Evolutionary conservation across 108 stramenopile genomes (phyloP).

Genomic region (Nitzschia sp.): DNA sequence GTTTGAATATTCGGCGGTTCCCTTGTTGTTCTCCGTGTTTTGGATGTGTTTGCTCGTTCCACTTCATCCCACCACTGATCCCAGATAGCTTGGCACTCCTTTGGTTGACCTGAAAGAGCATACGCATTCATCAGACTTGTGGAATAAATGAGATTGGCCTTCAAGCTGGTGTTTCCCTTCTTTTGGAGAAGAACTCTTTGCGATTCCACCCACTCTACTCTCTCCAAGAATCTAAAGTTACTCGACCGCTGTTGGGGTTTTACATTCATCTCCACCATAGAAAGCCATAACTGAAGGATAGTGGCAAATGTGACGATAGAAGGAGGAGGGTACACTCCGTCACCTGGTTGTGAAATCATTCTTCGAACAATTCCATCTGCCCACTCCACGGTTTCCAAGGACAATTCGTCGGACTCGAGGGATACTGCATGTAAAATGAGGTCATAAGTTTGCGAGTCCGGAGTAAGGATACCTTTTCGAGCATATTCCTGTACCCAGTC

Average conservation of each 20-base stretch:
- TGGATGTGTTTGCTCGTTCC: too few species aligned
- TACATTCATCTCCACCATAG: background rate
- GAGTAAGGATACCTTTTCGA: background rate
- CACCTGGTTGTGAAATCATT: background rate
- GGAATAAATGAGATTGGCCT: background rate
- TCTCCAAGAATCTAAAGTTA: background rate
- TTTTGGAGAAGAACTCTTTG: background rate
- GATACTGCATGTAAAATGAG: background rate
- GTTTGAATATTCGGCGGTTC: background rate
- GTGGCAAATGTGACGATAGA: conserved; percentile 3
- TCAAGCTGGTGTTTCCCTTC: background rate
- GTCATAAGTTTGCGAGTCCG: background rate
- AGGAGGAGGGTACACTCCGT: background rate
- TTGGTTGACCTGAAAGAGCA: background rate
- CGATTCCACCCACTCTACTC: background rate
- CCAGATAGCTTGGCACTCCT: background rate
- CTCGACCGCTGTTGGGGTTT: background rate
- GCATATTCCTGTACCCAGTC: background rate
- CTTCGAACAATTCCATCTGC: background rate
- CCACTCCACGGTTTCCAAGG: background rate
- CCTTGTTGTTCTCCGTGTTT: background rate
- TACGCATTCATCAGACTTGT: background rate
- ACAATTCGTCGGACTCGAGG: background rate
- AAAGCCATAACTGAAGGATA: background rate
- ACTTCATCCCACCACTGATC: background rate